phyloP scores from a whole-genome alignment of 2,329 filamentous ascomycete genomes.

The Exophiala alcalophila region DNA sequence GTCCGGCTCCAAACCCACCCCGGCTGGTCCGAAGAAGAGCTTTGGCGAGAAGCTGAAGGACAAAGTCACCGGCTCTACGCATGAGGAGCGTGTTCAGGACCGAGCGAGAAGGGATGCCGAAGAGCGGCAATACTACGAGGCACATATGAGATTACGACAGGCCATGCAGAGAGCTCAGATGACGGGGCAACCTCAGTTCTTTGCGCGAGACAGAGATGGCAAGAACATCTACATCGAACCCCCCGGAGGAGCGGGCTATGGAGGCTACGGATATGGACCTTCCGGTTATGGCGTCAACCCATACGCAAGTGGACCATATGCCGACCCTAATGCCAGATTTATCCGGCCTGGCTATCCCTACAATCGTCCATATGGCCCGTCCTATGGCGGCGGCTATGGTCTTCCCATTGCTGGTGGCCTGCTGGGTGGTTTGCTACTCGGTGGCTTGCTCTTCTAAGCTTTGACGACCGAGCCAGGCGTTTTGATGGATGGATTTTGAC shows the following conservation, averaged over 20 bases:
- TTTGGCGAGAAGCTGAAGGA: conserved; percentile 60
- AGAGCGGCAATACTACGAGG: conserved; percentile 52
- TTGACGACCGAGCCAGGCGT: background rate
- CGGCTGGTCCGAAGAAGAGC: conserved; percentile 37
- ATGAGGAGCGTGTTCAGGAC: conserved; percentile 51
- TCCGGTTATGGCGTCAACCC: conserved; percentile 43
- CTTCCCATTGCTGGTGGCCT: conserved; percentile 48
- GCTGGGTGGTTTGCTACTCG: conserved; percentile 47
- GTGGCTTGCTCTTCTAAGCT: conserved; percentile 39
- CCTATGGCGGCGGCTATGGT: conserved; percentile 48
- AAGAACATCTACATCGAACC: conserved; percentile 60
- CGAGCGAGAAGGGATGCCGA: conserved; percentile 48
- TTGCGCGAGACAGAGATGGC: conserved; percentile 54
- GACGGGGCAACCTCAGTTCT: conserved; percentile 55
- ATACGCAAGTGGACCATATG: conserved; percentile 47
- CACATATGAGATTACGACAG: conserved; percentile 50
- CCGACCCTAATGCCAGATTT: conserved; percentile 48
- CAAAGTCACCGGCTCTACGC: conserved; percentile 56
- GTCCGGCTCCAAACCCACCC: conserved; percentile 11
- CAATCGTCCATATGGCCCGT: conserved; percentile 41
- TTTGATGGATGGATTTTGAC: background rate
- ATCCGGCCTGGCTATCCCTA: conserved; percentile 51
- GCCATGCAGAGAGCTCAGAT: conserved; percentile 52
- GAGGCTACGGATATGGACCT: conserved; percentile 21
- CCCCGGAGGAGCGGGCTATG: conserved; percentile 37